Conservation (phyloP, 1,284 basidiomycete genomes). For the Malassezia furfur region DNA sequence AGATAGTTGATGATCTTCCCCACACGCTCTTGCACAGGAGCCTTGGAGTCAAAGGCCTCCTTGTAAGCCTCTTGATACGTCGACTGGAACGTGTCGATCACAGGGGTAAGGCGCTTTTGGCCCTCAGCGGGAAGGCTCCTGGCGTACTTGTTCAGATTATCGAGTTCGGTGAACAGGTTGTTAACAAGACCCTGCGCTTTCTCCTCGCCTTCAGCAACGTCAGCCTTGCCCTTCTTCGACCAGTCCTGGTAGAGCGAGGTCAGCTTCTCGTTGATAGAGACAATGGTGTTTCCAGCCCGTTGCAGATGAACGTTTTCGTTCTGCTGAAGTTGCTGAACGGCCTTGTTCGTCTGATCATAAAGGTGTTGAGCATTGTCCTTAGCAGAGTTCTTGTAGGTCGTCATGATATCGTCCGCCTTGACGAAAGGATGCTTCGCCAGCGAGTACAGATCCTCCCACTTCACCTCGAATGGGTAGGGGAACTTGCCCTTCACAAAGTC, state of each 20-base stretch:
- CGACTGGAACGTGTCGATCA: conserved; percentile 37
- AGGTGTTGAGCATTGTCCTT: conserved; percentile 22
- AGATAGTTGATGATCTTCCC: conserved; percentile 36
- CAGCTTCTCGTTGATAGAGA: conserved; percentile 29
- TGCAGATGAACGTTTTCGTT: conserved; percentile 40
- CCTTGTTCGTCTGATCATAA: conserved; percentile 18
- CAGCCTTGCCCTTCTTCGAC: conserved; percentile 28
- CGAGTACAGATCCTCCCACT: conserved; percentile 31
- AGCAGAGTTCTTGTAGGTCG: conserved; percentile 25
- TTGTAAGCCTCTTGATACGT: conserved; percentile 37
- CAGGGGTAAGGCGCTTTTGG: conserved; percentile 39
- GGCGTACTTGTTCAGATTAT: conserved; percentile 39
- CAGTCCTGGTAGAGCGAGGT: conserved; percentile 32
- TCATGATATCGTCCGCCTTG: conserved; percentile 24
- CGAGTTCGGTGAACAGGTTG: conserved; percentile 21
- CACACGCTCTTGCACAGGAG: conserved; percentile 32
- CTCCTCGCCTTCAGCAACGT: conserved; percentile 34
- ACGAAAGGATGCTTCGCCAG: conserved; percentile 31
- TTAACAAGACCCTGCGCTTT: conserved; percentile 29
- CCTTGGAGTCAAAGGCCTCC: conserved; percentile 38
- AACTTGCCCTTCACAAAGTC: conserved; percentile 42
- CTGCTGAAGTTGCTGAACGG: conserved; percentile 38
- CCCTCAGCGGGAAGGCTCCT: conserved; percentile 34
- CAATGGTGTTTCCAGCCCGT: conserved; percentile 21
- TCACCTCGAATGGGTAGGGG: conserved; percentile 45